Percentiles rank a stretch among this genome's conserved stretches.
Evolutionary conservation across 169 alveolate genomes (phyloP).

Genomic region (Theileria parva): DNA sequence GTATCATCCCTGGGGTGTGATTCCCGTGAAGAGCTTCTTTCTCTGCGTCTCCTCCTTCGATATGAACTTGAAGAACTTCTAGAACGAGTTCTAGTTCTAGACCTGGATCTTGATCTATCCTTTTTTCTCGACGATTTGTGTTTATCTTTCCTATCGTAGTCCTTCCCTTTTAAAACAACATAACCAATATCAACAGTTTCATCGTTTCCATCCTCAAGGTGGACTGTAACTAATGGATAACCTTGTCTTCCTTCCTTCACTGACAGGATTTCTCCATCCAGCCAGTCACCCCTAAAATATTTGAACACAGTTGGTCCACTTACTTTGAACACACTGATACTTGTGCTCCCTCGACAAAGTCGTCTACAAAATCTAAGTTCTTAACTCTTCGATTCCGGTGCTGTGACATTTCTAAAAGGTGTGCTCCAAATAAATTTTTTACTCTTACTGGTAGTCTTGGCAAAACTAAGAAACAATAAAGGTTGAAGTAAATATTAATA

Average conservation of each 20-base stretch:
- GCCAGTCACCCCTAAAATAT: constrained; percentile 76
- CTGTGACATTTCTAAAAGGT: constrained; percentile 42
- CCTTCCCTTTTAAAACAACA: constrained; percentile 50
- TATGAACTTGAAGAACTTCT: constrained; percentile 30
- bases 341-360: constrained; percentile 40
- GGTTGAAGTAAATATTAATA: neutral
- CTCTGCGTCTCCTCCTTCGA: constrained; percentile 10
- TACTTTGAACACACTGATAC: constrained; percentile 40
- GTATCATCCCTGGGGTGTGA: constrained; percentile 19
- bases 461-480: constrained; percentile 44
- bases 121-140: constrained; percentile 6
- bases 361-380: constrained; percentile 52
- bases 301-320: neutral
- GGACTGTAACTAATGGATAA: constrained; percentile 62
- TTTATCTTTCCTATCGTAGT: constrained; percentile 30
- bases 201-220: constrained; percentile 64
- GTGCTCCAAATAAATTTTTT: constrained; percentile 70
- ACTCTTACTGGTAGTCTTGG: constrained; percentile 76
- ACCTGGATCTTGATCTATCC: constrained; percentile 33
- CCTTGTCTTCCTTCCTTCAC: constrained; percentile 65
- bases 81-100: constrained; percentile 21
- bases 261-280: constrained; percentile 68
- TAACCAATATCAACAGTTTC: constrained; percentile 71
- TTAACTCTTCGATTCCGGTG: constrained; percentile 53
- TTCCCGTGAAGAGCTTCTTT: constrained; percentile 9